These are phyloP conservation scores for Tetradesmus lagerheimii DNA, from an alignment of 139 green algal species.

Conservation along the genomic window DNA sequence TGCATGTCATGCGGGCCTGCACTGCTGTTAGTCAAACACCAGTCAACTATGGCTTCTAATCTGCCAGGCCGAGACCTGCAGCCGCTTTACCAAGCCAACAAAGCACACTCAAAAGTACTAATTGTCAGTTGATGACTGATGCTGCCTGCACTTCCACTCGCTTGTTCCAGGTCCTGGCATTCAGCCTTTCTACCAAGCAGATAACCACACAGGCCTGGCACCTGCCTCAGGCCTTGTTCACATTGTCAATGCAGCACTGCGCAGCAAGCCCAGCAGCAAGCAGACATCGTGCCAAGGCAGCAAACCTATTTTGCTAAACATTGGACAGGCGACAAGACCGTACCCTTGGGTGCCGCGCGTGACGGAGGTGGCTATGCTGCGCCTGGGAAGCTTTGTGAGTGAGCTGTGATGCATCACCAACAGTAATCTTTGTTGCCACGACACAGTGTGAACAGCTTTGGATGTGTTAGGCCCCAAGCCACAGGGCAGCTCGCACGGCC, in stretches of 20 bases:
- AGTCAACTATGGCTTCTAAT: too few species aligned
- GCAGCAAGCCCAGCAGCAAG: conserved; percentile 46
- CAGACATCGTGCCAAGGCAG: conserved; percentile 85
- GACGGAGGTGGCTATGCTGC: conserved; percentile 51
- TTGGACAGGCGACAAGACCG: conserved; percentile 76
- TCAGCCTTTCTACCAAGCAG: conserved; percentile 14
- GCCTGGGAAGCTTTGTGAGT: conserved; percentile 50
- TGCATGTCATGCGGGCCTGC: too few species aligned
- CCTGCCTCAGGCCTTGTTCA: background rate
- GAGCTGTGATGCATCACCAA: background rate
- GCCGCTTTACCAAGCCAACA: too few species aligned
- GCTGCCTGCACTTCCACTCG: too few species aligned
- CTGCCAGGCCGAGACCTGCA: too few species aligned
- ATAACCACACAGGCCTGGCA: background rate
- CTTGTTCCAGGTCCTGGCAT: conserved; percentile 10
- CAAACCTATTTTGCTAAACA: conserved; percentile 92
- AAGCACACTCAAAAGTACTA: too few species aligned
- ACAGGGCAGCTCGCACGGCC: too few species aligned
- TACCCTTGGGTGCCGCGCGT: conserved; percentile 76
- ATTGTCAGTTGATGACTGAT: too few species aligned
- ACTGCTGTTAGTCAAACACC: too few species aligned
- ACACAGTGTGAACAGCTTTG: too few species aligned
- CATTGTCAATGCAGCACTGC: background rate
- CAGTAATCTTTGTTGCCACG: too few species aligned
- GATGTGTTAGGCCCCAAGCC: too few species aligned